Conservation (phyloP, 2,329 filamentous ascomycete genomes). For the Talaromyces funiculosus region DNA sequence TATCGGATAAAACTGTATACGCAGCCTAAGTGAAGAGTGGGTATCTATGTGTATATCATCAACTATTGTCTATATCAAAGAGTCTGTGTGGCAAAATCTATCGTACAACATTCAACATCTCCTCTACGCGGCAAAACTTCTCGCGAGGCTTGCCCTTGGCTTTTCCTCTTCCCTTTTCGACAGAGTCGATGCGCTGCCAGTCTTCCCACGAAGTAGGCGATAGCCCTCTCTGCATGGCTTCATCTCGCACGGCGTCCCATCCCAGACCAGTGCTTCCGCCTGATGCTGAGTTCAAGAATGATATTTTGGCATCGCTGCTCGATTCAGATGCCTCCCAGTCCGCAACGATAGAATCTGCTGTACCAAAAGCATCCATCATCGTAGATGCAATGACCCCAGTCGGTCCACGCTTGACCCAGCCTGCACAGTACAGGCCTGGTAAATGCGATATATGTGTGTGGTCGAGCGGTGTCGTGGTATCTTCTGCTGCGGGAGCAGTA, state of each 20-base stretch:
- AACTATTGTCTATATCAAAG: background rate
- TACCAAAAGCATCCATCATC: constrained; percentile 89
- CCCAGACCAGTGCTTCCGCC: constrained; percentile 48
- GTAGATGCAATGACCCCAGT: constrained; percentile 95
- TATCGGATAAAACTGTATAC: background rate
- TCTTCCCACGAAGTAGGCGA: constrained; percentile 72
- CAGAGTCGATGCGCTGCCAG: constrained; percentile 79
- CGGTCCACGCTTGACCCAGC: constrained; percentile 93
- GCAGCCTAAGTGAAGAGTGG: background rate
- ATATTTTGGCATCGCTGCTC: constrained; percentile 17
- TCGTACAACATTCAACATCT: constrained; percentile 51
- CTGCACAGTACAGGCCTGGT: constrained; percentile 81
- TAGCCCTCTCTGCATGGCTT: constrained; percentile 52
- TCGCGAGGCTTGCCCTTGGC: constrained; percentile 70
- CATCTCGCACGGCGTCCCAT: constrained; percentile 69
- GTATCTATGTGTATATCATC: background rate
- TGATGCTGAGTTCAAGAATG: constrained; percentile 45
- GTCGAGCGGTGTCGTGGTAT: constrained; percentile 21
- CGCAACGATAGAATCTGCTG: constrained; percentile 73
- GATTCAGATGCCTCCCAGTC: constrained; percentile 57
- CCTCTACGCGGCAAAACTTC: constrained; percentile 53
- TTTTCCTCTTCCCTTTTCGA: constrained; percentile 63
- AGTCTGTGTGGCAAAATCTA: background rate
- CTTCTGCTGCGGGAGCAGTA: constrained; percentile 23
- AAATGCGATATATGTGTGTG: constrained; percentile 45